Base-by-base conservation (phyloP, 169 alveolate species). In the Toxoplasma gondii region DNA sequence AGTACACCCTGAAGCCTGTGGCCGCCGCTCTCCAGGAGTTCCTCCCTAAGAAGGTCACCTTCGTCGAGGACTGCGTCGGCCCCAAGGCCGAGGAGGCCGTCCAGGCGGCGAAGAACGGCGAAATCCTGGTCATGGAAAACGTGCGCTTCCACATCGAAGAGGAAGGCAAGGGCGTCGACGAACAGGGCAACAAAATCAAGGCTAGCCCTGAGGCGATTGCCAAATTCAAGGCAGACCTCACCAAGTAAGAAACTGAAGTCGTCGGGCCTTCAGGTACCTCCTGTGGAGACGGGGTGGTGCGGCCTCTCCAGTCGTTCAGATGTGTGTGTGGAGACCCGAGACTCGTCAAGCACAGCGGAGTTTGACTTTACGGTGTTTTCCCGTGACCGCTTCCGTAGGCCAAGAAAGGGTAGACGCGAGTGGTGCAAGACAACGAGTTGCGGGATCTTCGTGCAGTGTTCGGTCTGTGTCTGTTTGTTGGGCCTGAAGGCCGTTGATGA, bases 121-220 rank as follows among this genome's bases (percentile, higher is more conserved):
- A 98, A 44, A 95, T 99, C 67, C 96, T 98, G 91, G 96, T 99
- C 45, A 96, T 99, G 53, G 99, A 99, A 96, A 99, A 99, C 95
- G 95, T 99, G 82, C 97, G 99, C 31, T 98, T 99, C 98, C 99
- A 99, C 97, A 92, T 98, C 27, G 99, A 98, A 93, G 99, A 99
- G 96, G 99, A 99, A 97, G 99, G 99, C 36, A 98, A 98, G 94
- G 99, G 99, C 49, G 97, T 95, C n/a, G 98, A 98, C 93, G 98
- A 96, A n/a, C 80, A 95, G 69, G 99, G 99, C 38, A 96, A 98
- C 96, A 98, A 98, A 96, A 97, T 98, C 83, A 98, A 98, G 95
- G 98, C 98, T 43, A 97, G 91, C 83, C 86, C 94, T 94, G 99
- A 97, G 54, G 96, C 95, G 36, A 97, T 99, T 58, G 97, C 94